A percentile compares a stretch with the other conserved stretches of the same genome.
These are phyloP conservation scores for Leptodermis oblonga DNA, from an alignment of 257 asterid genomes.

Conservation along the genomic window DNA sequence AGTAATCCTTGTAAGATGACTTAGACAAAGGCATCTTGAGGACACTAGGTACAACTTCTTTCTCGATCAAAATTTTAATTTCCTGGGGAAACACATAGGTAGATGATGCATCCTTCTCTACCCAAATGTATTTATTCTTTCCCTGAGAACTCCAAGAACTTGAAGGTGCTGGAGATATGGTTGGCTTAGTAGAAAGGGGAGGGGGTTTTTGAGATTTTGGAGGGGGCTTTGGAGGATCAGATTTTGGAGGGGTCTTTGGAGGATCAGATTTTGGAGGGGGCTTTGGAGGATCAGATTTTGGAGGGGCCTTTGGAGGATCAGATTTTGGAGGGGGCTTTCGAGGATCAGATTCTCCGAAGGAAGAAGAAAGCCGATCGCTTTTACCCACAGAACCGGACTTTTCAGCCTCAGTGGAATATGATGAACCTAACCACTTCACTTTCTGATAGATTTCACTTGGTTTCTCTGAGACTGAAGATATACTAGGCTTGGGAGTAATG, in stretches of 20 bases:
- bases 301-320: no score
- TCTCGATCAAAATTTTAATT: constrained; percentile 19
- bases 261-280: no score
- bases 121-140: constrained; percentile 11
- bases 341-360: no score
- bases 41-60: constrained; percentile 22
- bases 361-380: not conserved
- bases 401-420: not conserved
- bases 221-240: not conserved
- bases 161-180: constrained; percentile 7
- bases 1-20: constrained; percentile 29
- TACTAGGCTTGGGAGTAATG: not conserved
- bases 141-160: constrained; percentile 4
- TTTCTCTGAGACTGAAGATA: not conserved
- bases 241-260: no score
- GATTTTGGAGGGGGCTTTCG: no score
- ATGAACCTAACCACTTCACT: not conserved
- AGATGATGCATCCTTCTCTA: constrained; percentile 18
- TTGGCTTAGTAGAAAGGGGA: constrained; percentile 19
- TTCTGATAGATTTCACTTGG: not conserved
- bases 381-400: not conserved
- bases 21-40: constrained; percentile 24
- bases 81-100: constrained; percentile 22
- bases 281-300: not conserved
- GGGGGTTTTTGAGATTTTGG: constrained; percentile 14